These are phyloP conservation scores for Neurospora intermedia DNA, from an alignment of 495 filamentous ascomycete genomes.

Conservation along the genomic window DNA sequence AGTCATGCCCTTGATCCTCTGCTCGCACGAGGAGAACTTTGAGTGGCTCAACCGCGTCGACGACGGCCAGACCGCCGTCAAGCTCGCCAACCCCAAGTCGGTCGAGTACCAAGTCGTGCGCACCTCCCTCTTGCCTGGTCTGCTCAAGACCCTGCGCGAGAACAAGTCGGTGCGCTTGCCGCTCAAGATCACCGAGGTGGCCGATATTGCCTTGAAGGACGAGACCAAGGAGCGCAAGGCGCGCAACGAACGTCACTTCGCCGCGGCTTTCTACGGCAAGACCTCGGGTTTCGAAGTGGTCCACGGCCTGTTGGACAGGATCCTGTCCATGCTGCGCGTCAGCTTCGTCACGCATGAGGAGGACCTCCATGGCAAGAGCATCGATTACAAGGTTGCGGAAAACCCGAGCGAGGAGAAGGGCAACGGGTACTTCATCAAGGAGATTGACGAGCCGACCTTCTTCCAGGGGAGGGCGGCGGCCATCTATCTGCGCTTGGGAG, in stretches of 20 bases:
- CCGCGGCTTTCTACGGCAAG: slow-evolving; percentile 91
- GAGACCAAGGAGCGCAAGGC: slow-evolving; percentile 63
- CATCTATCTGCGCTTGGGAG: slow-evolving; percentile 60
- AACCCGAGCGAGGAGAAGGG: slow-evolving; percentile 45
- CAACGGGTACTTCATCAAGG: slow-evolving; percentile 74
- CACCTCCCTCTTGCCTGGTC: slow-evolving; percentile 75
- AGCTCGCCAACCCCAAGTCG: slow-evolving; percentile 91
- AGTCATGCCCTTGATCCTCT: slow-evolving; percentile 92
- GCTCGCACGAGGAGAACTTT: slow-evolving; percentile 98
- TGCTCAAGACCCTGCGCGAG: slow-evolving; percentile 91
- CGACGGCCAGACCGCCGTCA: slow-evolving; percentile 75
- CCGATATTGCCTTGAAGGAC: slow-evolving; percentile 88
- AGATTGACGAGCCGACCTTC: slow-evolving; percentile 82
- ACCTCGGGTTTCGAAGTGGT: slow-evolving; percentile 93
- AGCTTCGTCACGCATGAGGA: slow-evolving; percentile 70
- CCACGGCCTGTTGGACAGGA: slow-evolving; percentile 82
- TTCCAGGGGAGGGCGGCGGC: slow-evolving; percentile 82
- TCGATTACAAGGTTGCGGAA: slow-evolving; percentile 38
- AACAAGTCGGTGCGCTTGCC: slow-evolving; percentile 86
- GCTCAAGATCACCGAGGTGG: slow-evolving; percentile 87
- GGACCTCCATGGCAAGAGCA: slow-evolving; percentile 43
- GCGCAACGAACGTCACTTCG: slow-evolving; percentile 88
- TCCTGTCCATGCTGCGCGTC: slow-evolving; percentile 84
- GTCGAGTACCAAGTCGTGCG: slow-evolving; percentile 94
- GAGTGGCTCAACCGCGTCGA: slow-evolving; percentile 88